These are phyloP conservation scores for Penicillium desertorum DNA, from an alignment of 495 filamentous ascomycete genomes.

Conservation along the genomic window DNA sequence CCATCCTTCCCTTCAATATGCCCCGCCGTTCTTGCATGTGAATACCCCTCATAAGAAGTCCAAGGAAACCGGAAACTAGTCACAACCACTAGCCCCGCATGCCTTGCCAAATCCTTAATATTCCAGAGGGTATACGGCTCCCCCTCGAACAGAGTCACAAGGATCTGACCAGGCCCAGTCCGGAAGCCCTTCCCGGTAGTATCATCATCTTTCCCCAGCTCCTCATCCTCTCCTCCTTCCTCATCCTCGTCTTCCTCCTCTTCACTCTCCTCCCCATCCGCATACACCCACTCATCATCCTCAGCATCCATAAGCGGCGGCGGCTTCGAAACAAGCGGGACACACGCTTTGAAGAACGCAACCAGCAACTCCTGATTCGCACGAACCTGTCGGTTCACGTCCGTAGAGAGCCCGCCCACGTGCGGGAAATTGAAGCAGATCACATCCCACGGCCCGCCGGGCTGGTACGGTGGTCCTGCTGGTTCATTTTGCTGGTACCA, in stretches of 20 bases:
- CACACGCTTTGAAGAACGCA: constrained; percentile 68
- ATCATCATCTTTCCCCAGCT: constrained; percentile 18
- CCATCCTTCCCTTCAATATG: constrained; percentile 61
- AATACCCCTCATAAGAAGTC: constrained; percentile 77
- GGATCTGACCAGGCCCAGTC: constrained; percentile 59
- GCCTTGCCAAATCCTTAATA: constrained; percentile 77
- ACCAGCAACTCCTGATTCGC: constrained; percentile 89
- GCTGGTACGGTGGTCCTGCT: constrained; percentile 6
- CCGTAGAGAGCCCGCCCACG: constrained; percentile 83
- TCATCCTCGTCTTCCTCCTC: constrained; percentile 12
- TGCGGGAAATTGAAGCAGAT: constrained; percentile 97
- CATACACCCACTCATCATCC: constrained; percentile 24
- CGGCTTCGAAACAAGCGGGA: constrained; percentile 48
- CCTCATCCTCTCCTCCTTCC: constrained; percentile 17
- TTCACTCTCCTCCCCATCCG: constrained; percentile 24
- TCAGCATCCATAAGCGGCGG: constrained; percentile 30
- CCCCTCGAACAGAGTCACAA: constrained; percentile 88
- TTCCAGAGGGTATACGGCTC: constrained; percentile 97
- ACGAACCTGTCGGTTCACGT: constrained; percentile 91
- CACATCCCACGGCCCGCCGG: constrained; percentile 60
- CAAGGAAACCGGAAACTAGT: constrained; percentile 77
- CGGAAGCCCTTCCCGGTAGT: constrained; percentile 24
- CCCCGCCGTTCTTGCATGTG: constrained; percentile 83
- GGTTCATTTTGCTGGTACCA: constrained; percentile 26
- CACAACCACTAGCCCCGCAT: constrained; percentile 71